Evolutionary conservation across 768 basidiomycete genomes (phyloP), one percentile per base, ranked within the genome.

Genomic region (Suillus fuscotomentosus): DNA sequence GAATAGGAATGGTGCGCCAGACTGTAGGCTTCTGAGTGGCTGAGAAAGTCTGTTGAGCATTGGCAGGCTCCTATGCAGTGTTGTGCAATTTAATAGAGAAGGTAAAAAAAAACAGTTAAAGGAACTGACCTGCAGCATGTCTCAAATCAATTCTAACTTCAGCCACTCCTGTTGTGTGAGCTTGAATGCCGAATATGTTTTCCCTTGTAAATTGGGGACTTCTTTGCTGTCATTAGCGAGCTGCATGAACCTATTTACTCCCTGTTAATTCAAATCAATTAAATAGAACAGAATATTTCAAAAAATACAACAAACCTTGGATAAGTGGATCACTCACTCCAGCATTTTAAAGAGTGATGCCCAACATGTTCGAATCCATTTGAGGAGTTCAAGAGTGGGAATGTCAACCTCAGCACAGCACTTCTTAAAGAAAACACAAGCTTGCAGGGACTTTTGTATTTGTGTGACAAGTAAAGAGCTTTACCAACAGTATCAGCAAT

Each of bases 331-430:
- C 61, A 48, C 31, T 31, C 60, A 60, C 20, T 60, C 60, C 41
- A 38, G 31, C 31, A 39, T 43, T 3, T 38, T 42, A 24, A 70
- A 70, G 64, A 75, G 67, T 20, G 72, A 75, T n/a, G 68, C 72
- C 75, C 75, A 77, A 3, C 65, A 59, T 38, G 73, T 77, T 48
- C 65, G 39, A 45, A 76, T 61, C 71, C 71, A 77, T 60, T 69
- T 69, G 36, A 76, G 64, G 24, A 77, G 73, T 55, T 73, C 62
- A 42, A 74, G 67, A 14, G 59, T 22, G 13, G 57, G 61, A 20
- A 51, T 2, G 15, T 31, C 50, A 51, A 51, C 27, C 50, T 51
- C 50, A 10, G 50, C 2, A 1, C 50, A 76, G 57, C 20, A 61
- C 47, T 42, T 66, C 70, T 47, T 34, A 41, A 76, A 72, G 62